Evolutionary conservation across 345 rosid genomes (phyloP).

Genomic region (Corchorus olitorius): DNA sequence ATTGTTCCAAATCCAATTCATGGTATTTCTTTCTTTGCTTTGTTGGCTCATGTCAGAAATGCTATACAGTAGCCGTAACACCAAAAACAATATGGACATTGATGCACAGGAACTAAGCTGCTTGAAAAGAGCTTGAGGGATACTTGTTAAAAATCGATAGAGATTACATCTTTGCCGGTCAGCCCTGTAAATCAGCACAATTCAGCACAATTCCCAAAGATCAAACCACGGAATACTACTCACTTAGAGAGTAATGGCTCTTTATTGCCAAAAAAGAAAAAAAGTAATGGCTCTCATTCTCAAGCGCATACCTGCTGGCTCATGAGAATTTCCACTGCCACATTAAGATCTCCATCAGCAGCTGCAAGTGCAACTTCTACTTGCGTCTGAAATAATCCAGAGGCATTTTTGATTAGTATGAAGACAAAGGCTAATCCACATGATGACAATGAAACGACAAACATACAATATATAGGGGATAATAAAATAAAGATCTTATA

Average conservation of each 20-base stretch:
- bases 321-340: slow-evolving; percentile 94
- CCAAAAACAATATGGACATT: background rate
- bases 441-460: background rate
- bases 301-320: slow-evolving; percentile 67
- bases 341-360: slow-evolving; percentile 84
- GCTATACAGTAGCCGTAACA: slow-evolving; percentile 17
- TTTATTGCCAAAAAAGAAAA: no score
- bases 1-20: background rate
- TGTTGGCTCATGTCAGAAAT: slow-evolving; percentile 15
- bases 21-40: slow-evolving; percentile 8
- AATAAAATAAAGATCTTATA: background rate
- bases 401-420: background rate
- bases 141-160: background rate
- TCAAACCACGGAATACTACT: slow-evolving; percentile 5
- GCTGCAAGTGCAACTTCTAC: slow-evolving; percentile 97
- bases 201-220: background rate
- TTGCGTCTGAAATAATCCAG: slow-evolving; percentile 64
- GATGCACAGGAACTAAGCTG: background rate
- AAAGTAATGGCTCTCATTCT: background rate
- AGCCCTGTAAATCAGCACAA: slow-evolving; percentile 37
- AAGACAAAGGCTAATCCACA: background rate
- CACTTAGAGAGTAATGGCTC: background rate
- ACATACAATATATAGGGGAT: background rate
- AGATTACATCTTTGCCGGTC: slow-evolving; percentile 12
- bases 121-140: slow-evolving; percentile 1